phyloP scores from a whole-genome alignment of 768 basidiomycete genomes.

The Podaxis mareebaensis region DNA sequence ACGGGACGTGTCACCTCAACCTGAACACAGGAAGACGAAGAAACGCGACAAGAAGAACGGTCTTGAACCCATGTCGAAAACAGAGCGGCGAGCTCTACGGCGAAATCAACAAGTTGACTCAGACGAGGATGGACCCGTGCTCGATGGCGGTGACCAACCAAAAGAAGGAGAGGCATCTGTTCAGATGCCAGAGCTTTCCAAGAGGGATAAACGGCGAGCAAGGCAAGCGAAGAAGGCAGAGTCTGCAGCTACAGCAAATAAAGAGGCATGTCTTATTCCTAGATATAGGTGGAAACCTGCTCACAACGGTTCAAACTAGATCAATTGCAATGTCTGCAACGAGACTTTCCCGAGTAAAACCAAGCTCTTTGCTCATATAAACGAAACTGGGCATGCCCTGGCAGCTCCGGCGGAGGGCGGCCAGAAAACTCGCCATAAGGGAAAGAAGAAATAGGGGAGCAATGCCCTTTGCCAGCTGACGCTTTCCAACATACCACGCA shows the following conservation, averaged over 20 bases:
- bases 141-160: background rate
- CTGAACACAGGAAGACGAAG: constrained; percentile 1
- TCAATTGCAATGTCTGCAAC: constrained; percentile 72
- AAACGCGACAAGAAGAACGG: background rate
- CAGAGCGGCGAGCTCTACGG: constrained; percentile 14
- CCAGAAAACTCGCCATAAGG: constrained; percentile 32
- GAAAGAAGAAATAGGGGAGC: constrained; percentile 34
- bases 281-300: background rate
- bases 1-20: background rate
- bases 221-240: constrained; percentile 73
- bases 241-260: constrained; percentile 28
- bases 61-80: constrained; percentile 17
- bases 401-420: constrained; percentile 36
- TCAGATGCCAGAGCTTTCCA: constrained; percentile 43
- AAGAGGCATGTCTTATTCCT: constrained; percentile 20
- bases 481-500: background rate
- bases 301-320: constrained; percentile 22
- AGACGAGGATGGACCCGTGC: background rate
- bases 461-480: background rate
- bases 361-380: constrained; percentile 74
- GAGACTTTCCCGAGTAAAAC: constrained; percentile 65
- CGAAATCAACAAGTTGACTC: constrained; percentile 14
- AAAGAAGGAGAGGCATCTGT: constrained; percentile 9
- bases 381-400: constrained; percentile 67
- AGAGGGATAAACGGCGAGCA: constrained; percentile 80